Base-by-base conservation (phyloP, 352 stramenopile species). In the Phytophthora vignae region DNA sequence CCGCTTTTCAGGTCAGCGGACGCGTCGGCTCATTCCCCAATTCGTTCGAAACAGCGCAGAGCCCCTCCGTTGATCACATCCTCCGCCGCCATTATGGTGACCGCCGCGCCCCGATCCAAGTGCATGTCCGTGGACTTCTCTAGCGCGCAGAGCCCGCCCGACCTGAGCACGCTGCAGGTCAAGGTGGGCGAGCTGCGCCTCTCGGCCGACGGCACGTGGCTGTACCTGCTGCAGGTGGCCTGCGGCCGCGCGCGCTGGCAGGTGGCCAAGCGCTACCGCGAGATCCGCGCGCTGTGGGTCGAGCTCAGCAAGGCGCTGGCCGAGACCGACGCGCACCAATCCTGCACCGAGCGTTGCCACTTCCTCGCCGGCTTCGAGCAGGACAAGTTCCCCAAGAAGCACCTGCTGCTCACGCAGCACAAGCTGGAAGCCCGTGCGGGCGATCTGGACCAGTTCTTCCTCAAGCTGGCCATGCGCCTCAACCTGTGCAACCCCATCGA, bases 371-470 rank as follows among this genome's bases (percentile, higher is more conserved):
- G 86, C 11, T 71, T 90, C 15, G 84, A 93, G 60, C 71, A 75
- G 55, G 83, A 92, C 78, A 91, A 90, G 70, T 93, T 93, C 69
- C 86, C 86, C 15, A 92, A 91, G 73, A 92, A 90, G 69, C 81
- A 85, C 44, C 56, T 93, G 31, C 60, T 92, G 38, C 81, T 92
- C 59, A 92, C 84, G n/a, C 81, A 87, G 56, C 85, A 82, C 59
- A 85, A 79, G 64, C 74, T 93, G 29, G 82, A 92, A 42, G 71
- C 74, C 19, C 82, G 82, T 12, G 82, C 82, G 2, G 75, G 76
- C 8, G 79, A 87, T 15, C 69, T 93, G 11, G 79, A 93, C 44
- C 73, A 73, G 15, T 87, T 91, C 61, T 90, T 93, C 48, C 73
- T 88, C 48, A 83, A 84, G 61, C 71, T 93, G 19, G 76, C 77